Percentiles rank a stretch among this genome's conserved stretches.
Conservation (phyloP, 805 yeast species). For the Aciculoconidium aculeatum region DNA sequence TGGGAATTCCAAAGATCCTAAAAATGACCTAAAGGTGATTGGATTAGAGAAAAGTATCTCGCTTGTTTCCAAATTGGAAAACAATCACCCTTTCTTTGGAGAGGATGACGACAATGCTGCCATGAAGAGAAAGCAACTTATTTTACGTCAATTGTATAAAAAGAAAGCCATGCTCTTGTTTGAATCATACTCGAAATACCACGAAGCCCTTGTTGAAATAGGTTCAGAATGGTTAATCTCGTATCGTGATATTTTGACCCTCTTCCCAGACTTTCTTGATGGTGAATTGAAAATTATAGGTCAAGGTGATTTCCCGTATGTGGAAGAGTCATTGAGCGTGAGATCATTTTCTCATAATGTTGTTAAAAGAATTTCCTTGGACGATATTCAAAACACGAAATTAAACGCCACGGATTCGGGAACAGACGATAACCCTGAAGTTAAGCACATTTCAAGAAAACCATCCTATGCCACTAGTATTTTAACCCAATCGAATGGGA, state of each 20-base stretch:
- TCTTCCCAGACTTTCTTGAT: constrained; percentile 36
- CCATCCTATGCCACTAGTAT: too few species aligned
- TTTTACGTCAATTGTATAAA: constrained; percentile 29
- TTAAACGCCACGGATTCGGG: constrained; percentile 10
- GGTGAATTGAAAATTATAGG: constrained; percentile 13
- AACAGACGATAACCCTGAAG: constrained; percentile 10
- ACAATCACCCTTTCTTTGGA: constrained; percentile 20
- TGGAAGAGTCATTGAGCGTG: constrained; percentile 9
- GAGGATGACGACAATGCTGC: constrained; percentile 10
- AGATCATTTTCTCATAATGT: constrained; percentile 12
- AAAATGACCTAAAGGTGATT: constrained; percentile 21
- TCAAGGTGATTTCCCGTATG: constrained; percentile 6
- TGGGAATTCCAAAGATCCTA: constrained; percentile 18
- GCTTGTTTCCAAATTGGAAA: constrained; percentile 22
- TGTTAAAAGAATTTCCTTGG: constrained; percentile 15
- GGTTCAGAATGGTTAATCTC: constrained; percentile 38
- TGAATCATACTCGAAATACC: constrained; percentile 28
- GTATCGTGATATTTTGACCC: constrained; percentile 25
- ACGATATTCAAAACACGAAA: constrained; percentile 12
- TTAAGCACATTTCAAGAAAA: too few species aligned
- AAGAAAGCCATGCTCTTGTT: constrained; percentile 28
- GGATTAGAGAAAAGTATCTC: constrained; percentile 32
- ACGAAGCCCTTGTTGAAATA: constrained; percentile 34
- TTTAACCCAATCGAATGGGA: too few species aligned
- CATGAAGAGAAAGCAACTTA: constrained; percentile 25